Base-by-base conservation (phyloP, 495 filamentous ascomycete genomes). In the Aeminium ludgeri region DNA sequence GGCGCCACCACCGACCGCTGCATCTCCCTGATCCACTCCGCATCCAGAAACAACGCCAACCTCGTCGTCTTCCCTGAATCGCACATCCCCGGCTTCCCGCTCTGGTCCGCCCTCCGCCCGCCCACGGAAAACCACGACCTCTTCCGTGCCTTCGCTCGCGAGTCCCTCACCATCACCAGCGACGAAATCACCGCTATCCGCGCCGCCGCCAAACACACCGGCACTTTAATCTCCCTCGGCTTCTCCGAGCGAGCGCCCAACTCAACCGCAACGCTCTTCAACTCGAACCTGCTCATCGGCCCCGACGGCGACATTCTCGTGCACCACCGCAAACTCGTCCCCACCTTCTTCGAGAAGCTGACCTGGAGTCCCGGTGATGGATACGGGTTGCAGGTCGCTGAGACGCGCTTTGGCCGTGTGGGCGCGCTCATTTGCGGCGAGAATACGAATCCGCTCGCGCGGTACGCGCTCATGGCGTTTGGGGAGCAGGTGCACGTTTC, bases 361-460 rank as follows among this genome's bases (percentile, higher is more conserved):
- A 56, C 66, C 17, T 68, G 65, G 64, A 56, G 55, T 20, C 55
- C 63, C 34, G 65, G 65, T 6, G 52, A 60, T 27, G 64, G 63
- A 1, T 48, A 50, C 29, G 64, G 62, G 2, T 10, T 60, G 43
- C 25, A 40, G 30, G 43, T 49, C 12, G 40, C 44, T 49, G 52
- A 44, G 28, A 46, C 48, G 10, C 20, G 43, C 29, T 39, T 25
- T n/a, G 61, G 59, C 1, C 63, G 61, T 6, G 48, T 69, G 4
- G 66, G 65, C 12, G 61, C 57, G 13, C 51, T 69, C n/a, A 59
- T 62, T 1, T 69, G 66, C 50, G 65, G 66, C 55, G 66, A 69
- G 46, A 57, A 67, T 28, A 65, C 65, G 10, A 36, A 65, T 62
- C 48, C 64, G 59, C 34, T 59, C 53, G 65, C 65, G 19, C 28